Base-by-base conservation (phyloP, 2,329 filamentous ascomycete species). In the Chrysoporthe cubensis region DNA sequence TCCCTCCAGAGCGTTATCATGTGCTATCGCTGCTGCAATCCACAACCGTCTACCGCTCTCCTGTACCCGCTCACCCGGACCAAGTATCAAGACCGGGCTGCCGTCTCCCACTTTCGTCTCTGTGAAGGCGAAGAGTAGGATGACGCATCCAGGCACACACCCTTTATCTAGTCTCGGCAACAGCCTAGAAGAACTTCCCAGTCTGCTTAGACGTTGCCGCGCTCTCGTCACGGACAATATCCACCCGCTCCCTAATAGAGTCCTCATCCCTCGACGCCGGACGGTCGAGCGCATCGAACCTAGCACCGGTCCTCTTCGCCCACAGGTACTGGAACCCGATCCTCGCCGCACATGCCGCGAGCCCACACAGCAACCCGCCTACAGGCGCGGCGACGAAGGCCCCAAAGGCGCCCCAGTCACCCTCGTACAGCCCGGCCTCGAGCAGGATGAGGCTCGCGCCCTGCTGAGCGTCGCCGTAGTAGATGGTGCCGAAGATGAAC, bases 361-460 rank as follows among this genome's bases (percentile, higher is more conserved):
- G 84, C 0, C 88, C 91, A 86, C 90, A 94, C 44, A 94, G 78
- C 21, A 95, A 74, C 32, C 91, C 91, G 1, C 92, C 92, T 2
- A 94, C 79, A 0, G 92, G 92, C 0, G 92, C 92, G 11, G 90
- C 91, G 4, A 95, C 89, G 74, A 95, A 96, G 4, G 92, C 91
- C 73, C 92, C 92, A 77, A 96, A 96, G 1, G 87, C 91, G 70
- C 88, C 90, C 93, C 93, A 96, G 77, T 95, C 92, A 60, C 89
- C 84, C 0, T 83, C 87, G 77, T 94, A 96, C 26, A 96, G 82
- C 0, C 92, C 92, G 71, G 90, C 83, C 75, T 92, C 84, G 14
- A 96, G 80, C 37, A 95, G 81, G 62, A 96, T 85, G 66, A 96
- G 85, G 67, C 90, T 83, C 1, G 84, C 90, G 5, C 90, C 92